Base-by-base conservation (phyloP, 2,329 filamentous ascomycete genomes). In the Rutstroemia sydowiana region DNA sequence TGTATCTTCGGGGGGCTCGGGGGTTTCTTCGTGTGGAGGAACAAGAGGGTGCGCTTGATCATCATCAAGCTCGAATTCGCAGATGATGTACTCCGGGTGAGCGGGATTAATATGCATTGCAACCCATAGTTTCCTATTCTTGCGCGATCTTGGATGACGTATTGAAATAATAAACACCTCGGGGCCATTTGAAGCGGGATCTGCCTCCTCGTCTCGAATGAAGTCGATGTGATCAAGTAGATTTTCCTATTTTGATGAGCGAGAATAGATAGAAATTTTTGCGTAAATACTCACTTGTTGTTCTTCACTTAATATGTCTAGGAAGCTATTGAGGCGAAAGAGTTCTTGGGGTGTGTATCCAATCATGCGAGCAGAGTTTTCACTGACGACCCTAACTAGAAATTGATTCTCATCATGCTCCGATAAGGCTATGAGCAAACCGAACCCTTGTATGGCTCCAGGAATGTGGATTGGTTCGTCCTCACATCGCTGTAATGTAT, bases 381-480 rank as follows among this genome's bases (percentile, higher is more conserved):
- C 88, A 68, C 87, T 95, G 8, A 82, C 87, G 28, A 88, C 78
- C 14, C 86, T 80, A 11, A 91, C 85, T 1, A 79, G 66, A 10
- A 93, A 76, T 36, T 78, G 79, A 3, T 84, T 85, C 34, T 86
- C 82, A 0, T 70, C 65, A 49, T 88, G 82, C 65, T 91, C 86
- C 49, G 83, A 78, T 18, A 95, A 68, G 0, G 84, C 88, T 30
- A 95, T 62, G 21, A 95, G 71, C 3, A 87, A 74, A 1, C 90
- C 90, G 60, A 95, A 95, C 1, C 89, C 89, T 1, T 90, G 48
- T 21, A 51, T 23, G 3, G 48, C 48, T 23, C 48, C 48, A 3
- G 48, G 90, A 1, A 89, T 85, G 58, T 92, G 88, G 23, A 95
- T 95, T 0, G 90, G 89, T 62, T 95, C 90, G 62, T 95, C 90